Percentiles rank a stretch among this genome's conserved stretches.
phyloP scores from a whole-genome alignment of 495 filamentous ascomycete species.

The Penicillium bovifimosum region DNA sequence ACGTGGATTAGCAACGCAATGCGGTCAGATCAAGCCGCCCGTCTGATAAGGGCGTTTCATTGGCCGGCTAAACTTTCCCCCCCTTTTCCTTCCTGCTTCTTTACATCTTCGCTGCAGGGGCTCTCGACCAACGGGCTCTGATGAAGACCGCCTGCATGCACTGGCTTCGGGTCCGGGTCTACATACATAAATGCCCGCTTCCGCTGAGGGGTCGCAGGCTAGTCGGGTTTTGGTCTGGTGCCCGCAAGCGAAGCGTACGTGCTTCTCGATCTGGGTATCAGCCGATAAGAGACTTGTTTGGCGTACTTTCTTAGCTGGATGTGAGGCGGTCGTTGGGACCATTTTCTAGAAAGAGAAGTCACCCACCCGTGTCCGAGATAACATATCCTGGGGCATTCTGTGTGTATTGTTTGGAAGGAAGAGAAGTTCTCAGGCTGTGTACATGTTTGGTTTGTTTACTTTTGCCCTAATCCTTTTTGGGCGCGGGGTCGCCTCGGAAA shows the following conservation, averaged over 20 bases:
- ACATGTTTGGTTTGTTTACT: no score
- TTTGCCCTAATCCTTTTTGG: no score
- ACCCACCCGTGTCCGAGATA: no score
- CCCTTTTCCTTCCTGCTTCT: conserved; percentile 3
- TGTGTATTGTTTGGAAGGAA: no score
- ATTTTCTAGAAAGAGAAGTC: no score
- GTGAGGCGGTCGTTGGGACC: no score
- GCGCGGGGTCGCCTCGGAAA: no score
- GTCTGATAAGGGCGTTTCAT: background rate
- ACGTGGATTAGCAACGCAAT: background rate
- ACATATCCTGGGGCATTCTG: no score
- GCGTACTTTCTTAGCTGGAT: no score
- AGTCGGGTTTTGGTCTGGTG: background rate
- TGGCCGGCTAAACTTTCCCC: background rate
- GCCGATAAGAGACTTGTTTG: background rate
- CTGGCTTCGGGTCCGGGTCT: background rate
- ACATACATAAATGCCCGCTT: background rate
- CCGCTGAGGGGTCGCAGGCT: background rate
- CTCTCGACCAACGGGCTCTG: background rate
- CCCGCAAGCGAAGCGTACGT: background rate
- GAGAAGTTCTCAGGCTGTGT: no score
- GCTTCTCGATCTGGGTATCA: background rate
- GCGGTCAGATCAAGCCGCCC: background rate
- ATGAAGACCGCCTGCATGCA: background rate
- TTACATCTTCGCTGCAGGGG: conserved; percentile 5